phyloP scores from a whole-genome alignment of 257 asterid species.

The Penstemon eatonii region DNA sequence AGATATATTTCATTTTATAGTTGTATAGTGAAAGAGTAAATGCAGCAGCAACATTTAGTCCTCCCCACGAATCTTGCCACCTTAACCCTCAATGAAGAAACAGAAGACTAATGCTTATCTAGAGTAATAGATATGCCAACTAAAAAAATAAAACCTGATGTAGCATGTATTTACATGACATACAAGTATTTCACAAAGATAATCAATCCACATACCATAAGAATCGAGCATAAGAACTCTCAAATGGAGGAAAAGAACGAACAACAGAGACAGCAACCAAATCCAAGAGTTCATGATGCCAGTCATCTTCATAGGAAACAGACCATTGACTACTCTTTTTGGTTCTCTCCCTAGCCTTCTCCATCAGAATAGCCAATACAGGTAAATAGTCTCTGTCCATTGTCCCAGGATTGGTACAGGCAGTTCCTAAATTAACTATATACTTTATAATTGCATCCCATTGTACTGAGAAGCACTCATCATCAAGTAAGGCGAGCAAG shows the following conservation, averaged over 20 bases:
- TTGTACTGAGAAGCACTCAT: slow-evolving; percentile 67
- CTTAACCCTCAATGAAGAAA: slow-evolving; percentile 7
- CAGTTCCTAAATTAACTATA: slow-evolving; percentile 45
- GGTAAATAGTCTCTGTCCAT: slow-evolving; percentile 39
- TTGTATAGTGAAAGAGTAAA: slow-evolving; percentile 25
- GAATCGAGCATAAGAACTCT: slow-evolving; percentile 51
- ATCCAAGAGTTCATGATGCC: slow-evolving; percentile 81
- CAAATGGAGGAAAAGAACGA: slow-evolving; percentile 55
- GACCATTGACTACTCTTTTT: slow-evolving; percentile 35
- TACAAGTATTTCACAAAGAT: slow-evolving; percentile 19
- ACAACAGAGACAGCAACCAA: slow-evolving; percentile 56
- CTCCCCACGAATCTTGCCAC: slow-evolving; percentile 13
- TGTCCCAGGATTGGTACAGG: slow-evolving; percentile 33
- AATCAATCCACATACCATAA: slow-evolving; percentile 58
- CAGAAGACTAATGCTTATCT: slow-evolving; percentile 20
- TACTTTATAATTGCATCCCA: slow-evolving; percentile 69
- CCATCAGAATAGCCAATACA: slow-evolving; percentile 68
- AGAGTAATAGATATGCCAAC: slow-evolving; percentile 17
- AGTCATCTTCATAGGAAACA: slow-evolving; percentile 40
- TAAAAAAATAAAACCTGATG: slow-evolving; percentile 15
- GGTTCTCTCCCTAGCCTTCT: slow-evolving; percentile 69
- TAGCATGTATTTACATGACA: slow-evolving; percentile 3
- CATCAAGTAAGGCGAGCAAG: slow-evolving; percentile 84
- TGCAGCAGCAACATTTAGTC: slow-evolving; percentile 14
- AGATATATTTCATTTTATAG: slow-evolving; percentile 2